These are phyloP conservation scores for Phaeosphaeriaceae sp. DNA, from an alignment of 2,329 filamentous ascomycete genomes.

Conservation along the genomic window DNA sequence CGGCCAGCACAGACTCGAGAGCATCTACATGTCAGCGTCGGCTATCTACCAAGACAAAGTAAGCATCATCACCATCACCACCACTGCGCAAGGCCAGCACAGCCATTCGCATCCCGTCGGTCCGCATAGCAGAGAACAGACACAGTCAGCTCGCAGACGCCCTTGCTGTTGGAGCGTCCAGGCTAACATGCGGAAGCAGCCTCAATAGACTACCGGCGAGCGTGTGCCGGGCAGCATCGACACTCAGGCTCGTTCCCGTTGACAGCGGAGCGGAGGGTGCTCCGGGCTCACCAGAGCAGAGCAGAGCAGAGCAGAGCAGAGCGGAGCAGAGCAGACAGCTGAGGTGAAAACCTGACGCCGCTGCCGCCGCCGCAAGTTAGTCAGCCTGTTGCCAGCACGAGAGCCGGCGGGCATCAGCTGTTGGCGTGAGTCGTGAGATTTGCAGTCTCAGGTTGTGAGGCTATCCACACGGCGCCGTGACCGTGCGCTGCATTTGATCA, in stretches of 20 bases:
- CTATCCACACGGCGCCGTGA: slow-evolving; percentile 16
- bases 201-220: neutral
- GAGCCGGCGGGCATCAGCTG: neutral
- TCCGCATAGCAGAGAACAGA: slow-evolving; percentile 15
- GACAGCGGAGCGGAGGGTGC: neutral
- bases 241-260: slow-evolving; percentile 2
- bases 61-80: neutral
- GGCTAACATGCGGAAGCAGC: neutral
- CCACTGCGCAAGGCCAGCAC: slow-evolving; percentile 20
- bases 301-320: too few relatives aligned
- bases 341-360: slow-evolving; percentile 16
- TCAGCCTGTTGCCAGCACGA: slow-evolving; percentile 20
- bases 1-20: neutral
- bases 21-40: neutral
- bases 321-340: neutral
- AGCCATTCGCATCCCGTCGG: slow-evolving; percentile 6
- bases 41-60: neutral
- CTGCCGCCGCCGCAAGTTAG: slow-evolving; percentile 26
- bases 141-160: slow-evolving; percentile 37
- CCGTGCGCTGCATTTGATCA: slow-evolving; percentile 30
- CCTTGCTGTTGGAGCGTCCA: neutral
- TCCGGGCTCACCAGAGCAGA: slow-evolving; percentile 1
- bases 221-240: slow-evolving; percentile 6
- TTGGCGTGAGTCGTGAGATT: slow-evolving; percentile 28
- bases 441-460: slow-evolving; percentile 30